Base-by-base conservation (phyloP, 2,329 filamentous ascomycete species). In the Colletotrichum limetticola region DNA sequence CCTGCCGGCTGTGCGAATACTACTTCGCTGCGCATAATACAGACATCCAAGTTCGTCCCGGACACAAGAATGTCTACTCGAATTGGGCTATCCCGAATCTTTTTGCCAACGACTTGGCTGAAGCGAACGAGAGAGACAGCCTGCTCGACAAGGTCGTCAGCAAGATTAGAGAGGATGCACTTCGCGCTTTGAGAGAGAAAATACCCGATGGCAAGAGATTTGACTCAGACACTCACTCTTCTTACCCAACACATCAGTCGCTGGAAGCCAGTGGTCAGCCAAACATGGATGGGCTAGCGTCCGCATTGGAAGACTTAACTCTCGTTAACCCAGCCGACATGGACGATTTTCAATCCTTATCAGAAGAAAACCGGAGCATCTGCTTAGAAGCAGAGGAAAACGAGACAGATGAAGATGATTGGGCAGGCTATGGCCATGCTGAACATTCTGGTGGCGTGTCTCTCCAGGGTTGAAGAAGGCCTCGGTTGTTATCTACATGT, bases 1-100 rank as follows among this genome's bases (percentile, higher is more conserved):
- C 76, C 0, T 78, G 76, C 46, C 67, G 74, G 0, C 68, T 77
- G 5, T 78, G 76, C 62, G 66, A 74, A 8, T 76, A 74, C 52
- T 78, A 77, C 35, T 76, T 78, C 49, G 58, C 35, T 12, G 68
- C 67, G 2, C 59, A 71, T 11, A 52, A 32, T 5, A 67, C 71
- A 52, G 68, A 71, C 24, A 55, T 77, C 7, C 42, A 57, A 28
- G 74, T 75, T 8, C 71, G 75, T 12, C n/a, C 66, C 6, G 28
- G 66, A 4, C 75, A 77, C 57, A 56, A 60, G n/a, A 77, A 77
- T 26, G 16, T 76, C 6, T 76, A 76, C 66, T 30, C 52, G 1
- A 72, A 71, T 16, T 76, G 76, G 75, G 24, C 62, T 5, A 46
- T 77, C 1, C 76, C 76, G 12, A 59, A 74, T 24, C n/a, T 70